Evolutionary conservation across 495 filamentous ascomycete genomes (phyloP), one percentile per base, ranked within the genome.

Genomic region (Aspergillus avenaceus): DNA sequence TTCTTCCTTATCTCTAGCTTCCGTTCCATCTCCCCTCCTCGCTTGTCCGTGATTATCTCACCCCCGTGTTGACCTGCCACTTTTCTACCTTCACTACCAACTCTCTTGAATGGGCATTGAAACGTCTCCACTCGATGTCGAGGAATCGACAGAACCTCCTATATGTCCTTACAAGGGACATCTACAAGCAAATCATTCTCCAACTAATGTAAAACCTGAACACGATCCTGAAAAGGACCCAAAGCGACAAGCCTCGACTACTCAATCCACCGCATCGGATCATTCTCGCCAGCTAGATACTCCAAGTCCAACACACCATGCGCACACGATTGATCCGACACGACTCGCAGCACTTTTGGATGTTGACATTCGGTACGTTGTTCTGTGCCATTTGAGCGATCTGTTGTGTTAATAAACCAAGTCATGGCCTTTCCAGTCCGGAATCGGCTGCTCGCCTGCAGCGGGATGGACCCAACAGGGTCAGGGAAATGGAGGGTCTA

Each of bases 381-480:
- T 23, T 13, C 24, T 27, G n/a, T 36, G 3, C 2, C 28, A 11
- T 8, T 23, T 12, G 22, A 23, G 4, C 4, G 2, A 21, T 14
- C 5, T 19, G 7, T 50, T 19, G n/a, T 24, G 12, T 26, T 28
- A 19, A 45, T 23, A 6, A 23, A n/a, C 32, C n/a, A n/a, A 68
- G 65, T 26, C 50, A 85, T 70, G 85, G 85, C 43, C 70, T 89
- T 23, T 73, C 77, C 12, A 64, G 58, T 29, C 56, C 52, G 4
- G 82, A 84, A 47, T 84, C 82, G 27, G 64, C 71, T 44, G 34
- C 65, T 48, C 75, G 85, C 24, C 65, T 83, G 21, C 63, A 74
- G 47, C 65, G 76, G 45, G 74, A 79, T 64, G 85, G 84, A 9
- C 70, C 64, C 16, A 88, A 88, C 65, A 75, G 78, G 44, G 62